Evolutionary conservation across 345 rosid genomes (phyloP), one percentile per base, ranked within the genome.

Genomic region (Bruguiera gymnorhiza): DNA sequence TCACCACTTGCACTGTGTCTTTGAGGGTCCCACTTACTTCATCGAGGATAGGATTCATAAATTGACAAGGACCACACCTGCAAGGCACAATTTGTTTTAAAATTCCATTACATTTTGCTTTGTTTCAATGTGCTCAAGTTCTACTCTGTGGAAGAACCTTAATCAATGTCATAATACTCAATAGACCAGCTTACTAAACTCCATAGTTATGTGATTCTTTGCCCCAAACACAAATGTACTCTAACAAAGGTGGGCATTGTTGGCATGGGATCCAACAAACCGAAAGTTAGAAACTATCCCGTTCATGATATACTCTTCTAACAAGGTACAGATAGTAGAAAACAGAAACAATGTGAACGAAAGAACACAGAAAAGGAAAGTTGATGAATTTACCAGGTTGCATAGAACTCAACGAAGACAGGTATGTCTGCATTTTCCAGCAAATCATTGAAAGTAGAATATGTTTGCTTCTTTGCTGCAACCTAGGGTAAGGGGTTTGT

Each of bases 31-130:
- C 73, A 79, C 93, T 77, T 54, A 93, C 97, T 85, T 93, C 87
- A 67, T 81, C 68, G n/a, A 93, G 94, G 79, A 91, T 71, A 3
- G 98, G 94, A 75, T 82, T 85, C 98, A 93, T 93, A 78, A 86
- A 78, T 74, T 91, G 97, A 58, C 98, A 93, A 67, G 98, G 98
- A 52, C 98, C 98, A 60, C 98, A 93, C 98, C 98, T 91, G 81
- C 65, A 75, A 73, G 79, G 19, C 50, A 43, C 19, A 43, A 11
- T 13, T 43, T 11, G 5, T 2, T 15, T 43, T 43, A 43, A 43
- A 24, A 36, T 62, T 63, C 39, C 61, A 32, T 5, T n/a, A 32
- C 57, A 54, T 24, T 51, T 2, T 9, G 27, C 19, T 23, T 21
- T 3, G 16, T 52, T 43, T n/a, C 43, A 19, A 53, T 8, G 27